A percentile compares a stretch with the other conserved stretches of the same genome.
These are phyloP conservation scores for Bipolaris zeicola DNA, from an alignment of 2,329 filamentous ascomycete species.

Conservation along the genomic window DNA sequence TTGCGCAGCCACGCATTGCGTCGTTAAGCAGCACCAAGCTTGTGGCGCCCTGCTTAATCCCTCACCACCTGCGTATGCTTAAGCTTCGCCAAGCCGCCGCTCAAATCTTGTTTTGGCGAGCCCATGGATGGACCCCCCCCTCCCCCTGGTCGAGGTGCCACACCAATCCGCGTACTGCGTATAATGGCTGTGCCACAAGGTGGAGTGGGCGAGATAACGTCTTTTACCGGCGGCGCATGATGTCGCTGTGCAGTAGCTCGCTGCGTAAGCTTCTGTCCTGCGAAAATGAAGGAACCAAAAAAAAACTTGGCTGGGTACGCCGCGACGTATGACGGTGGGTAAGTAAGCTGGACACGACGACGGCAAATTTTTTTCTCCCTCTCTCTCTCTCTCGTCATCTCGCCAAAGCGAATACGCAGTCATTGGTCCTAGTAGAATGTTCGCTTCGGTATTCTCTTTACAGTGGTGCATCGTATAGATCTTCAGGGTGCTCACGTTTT, in stretches of 20 bases:
- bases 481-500: background rate
- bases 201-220: background rate
- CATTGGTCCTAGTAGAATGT: background rate
- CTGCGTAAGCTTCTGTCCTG: too few species aligned
- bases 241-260: constrained; percentile 23
- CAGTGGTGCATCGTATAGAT: background rate
- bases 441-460: background rate
- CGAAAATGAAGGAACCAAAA: too few species aligned
- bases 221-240: constrained; percentile 2
- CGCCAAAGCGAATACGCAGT: background rate
- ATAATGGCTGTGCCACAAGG: constrained; percentile 16
- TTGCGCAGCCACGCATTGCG: constrained; percentile 15
- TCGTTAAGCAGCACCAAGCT: constrained; percentile 34
- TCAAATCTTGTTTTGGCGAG: constrained; percentile 24
- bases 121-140: background rate
- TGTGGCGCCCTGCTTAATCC: constrained; percentile 29
- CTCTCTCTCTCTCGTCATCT: too few species aligned
- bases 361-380: background rate
- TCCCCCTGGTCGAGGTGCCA: background rate
- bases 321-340: background rate
- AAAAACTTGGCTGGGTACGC: background rate
- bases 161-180: background rate
- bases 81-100: constrained; percentile 38
- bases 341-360: background rate
- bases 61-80: constrained; percentile 24